Percentiles rank a stretch among this genome's conserved stretches.
Conservation (phyloP, 805 yeast genomes). For the Pichia nanzhaoensis region DNA sequence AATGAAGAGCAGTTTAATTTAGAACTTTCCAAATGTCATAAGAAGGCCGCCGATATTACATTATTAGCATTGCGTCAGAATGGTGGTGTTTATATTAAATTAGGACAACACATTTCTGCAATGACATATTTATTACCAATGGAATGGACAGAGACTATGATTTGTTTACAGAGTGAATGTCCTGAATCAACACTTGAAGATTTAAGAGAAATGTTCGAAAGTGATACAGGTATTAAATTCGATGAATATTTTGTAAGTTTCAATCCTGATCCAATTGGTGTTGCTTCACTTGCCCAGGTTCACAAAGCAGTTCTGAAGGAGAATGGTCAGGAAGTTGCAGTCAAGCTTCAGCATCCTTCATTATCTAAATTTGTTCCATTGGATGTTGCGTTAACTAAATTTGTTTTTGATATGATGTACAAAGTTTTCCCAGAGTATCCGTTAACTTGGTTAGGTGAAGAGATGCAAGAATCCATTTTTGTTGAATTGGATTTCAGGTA, state of each 20-base stretch:
- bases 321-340: constrained; percentile 70
- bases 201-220: constrained; percentile 55
- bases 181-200: constrained; percentile 73
- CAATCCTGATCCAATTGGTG: constrained; percentile 76
- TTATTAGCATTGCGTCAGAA: constrained; percentile 71
- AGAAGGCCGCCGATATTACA: constrained; percentile 71
- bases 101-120: constrained; percentile 93
- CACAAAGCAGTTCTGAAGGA: constrained; percentile 62
- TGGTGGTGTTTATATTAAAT: constrained; percentile 89
- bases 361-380: constrained; percentile 82
- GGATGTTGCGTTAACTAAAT: constrained; percentile 71
- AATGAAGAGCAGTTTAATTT: constrained; percentile 39
- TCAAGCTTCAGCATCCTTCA: constrained; percentile 90
- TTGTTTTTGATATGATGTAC: constrained; percentile 68
- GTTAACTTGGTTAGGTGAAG: constrained; percentile 92
- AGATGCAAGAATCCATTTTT: constrained; percentile 74
- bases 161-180: constrained; percentile 85
- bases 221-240: constrained; percentile 57
- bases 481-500: constrained; percentile 86
- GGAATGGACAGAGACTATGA: constrained; percentile 95
- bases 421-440: constrained; percentile 91
- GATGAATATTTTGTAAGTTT: constrained; percentile 63
- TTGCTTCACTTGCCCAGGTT: constrained; percentile 95
- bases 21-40: constrained; percentile 64
- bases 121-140: constrained; percentile 83